These are phyloP conservation scores for Prunus salicina DNA, from an alignment of 306 rosid genomes.

Conservation along the genomic window DNA sequence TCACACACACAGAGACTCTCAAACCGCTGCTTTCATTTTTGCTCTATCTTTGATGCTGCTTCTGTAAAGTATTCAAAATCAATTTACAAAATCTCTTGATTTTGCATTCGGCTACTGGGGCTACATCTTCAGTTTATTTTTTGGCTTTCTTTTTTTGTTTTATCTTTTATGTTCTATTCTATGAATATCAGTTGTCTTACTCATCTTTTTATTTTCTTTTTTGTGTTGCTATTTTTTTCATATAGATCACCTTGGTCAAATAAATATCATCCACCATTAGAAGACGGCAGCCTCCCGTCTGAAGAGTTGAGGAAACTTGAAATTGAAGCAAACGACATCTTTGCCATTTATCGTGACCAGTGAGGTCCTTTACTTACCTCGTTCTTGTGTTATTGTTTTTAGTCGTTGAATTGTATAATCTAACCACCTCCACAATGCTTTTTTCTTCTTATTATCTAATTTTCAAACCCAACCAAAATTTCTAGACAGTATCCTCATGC, in stretches of 20 bases:
- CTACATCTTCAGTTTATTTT: background rate
- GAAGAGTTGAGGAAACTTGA: conserved; percentile 80
- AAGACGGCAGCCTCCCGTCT: conserved; percentile 87
- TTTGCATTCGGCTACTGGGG: background rate
- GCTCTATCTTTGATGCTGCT: too few species aligned
- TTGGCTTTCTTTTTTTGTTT: background rate
- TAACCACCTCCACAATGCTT: background rate
- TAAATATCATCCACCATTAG: conserved; percentile 77
- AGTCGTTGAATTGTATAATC: conserved; percentile 7
- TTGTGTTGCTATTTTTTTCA: conserved; percentile 11
- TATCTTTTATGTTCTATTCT: background rate
- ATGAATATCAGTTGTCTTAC: background rate
- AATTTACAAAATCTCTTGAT: background rate
- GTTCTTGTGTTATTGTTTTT: conserved; percentile 31
- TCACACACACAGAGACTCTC: background rate
- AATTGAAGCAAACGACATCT: conserved; percentile 87
- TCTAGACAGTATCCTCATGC: conserved; percentile 9
- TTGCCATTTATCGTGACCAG: conserved; percentile 98
- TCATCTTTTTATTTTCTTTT: background rate
- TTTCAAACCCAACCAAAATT: conserved; percentile 7
- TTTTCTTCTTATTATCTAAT: background rate
- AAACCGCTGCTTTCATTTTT: background rate
- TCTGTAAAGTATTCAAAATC: background rate
- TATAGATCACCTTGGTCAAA: conserved; percentile 97
- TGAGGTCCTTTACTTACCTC: conserved; percentile 97